phyloP scores from a whole-genome alignment of 176 grass and related monocot genomes.

The Poa annua region DNA sequence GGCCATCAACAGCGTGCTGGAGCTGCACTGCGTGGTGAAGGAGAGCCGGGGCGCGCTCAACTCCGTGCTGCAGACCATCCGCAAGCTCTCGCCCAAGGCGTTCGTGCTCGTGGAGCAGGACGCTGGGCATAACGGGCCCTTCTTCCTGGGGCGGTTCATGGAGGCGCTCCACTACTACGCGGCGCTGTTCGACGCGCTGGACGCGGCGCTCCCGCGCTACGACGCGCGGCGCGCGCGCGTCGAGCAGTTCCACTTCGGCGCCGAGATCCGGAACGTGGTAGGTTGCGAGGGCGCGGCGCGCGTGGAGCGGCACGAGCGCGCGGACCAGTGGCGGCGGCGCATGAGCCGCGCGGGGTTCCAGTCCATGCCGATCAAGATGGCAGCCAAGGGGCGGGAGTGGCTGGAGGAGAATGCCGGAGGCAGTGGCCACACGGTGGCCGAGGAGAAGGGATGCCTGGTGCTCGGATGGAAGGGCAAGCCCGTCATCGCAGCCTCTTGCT shows the following conservation, averaged over 20 bases:
- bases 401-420: constrained; percentile 46
- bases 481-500: constrained; percentile 64
- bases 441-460: constrained; percentile 69
- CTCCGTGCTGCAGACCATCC: constrained; percentile 63
- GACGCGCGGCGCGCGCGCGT: constrained; percentile 56
- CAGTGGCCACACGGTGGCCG: constrained; percentile 66
- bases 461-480: constrained; percentile 79
- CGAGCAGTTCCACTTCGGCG: constrained; percentile 75
- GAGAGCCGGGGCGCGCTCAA: constrained; percentile 77
- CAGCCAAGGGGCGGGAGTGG: constrained; percentile 59
- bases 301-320: constrained; percentile 78
- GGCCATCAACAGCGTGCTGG: constrained; percentile 62
- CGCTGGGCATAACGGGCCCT: constrained; percentile 69
- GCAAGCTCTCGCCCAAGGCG: constrained; percentile 49
- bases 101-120: constrained; percentile 79
- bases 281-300: constrained; percentile 78
- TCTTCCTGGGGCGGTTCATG: constrained; percentile 81
- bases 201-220: constrained; percentile 65
- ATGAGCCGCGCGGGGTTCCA: constrained; percentile 80
- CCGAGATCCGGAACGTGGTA: constrained; percentile 79
- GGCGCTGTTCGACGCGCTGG: constrained; percentile 71
- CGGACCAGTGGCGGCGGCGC: constrained; percentile 74
- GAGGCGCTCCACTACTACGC: constrained; percentile 86
- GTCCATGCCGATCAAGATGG: constrained; percentile 62
- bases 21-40: constrained; percentile 78